Evolutionary conservation across 2,329 filamentous ascomycete species (phyloP).

Genomic region (Orbilia javanica): DNA sequence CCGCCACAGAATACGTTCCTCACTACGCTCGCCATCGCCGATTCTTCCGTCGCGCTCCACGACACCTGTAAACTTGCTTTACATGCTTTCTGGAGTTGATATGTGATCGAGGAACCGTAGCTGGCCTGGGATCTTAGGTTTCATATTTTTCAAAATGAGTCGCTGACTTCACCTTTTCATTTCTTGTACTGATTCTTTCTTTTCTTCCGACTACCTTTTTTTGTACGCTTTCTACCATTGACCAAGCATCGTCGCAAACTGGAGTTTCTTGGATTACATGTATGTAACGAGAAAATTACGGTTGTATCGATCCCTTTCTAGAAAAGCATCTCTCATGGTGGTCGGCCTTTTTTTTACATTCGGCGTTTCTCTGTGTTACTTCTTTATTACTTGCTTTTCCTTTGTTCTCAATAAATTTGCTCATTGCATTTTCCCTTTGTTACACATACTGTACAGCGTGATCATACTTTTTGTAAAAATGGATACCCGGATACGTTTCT

Average conservation of each 20-base stretch:
- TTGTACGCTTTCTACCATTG: slow-evolving; percentile 19
- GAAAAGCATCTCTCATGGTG: slow-evolving; percentile 16
- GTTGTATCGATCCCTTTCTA: slow-evolving; percentile 30
- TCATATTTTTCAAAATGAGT: slow-evolving; percentile 8
- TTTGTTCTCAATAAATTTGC: slow-evolving; percentile 12
- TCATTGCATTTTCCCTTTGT: slow-evolving; percentile 16
- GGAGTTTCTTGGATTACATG: slow-evolving; percentile 31
- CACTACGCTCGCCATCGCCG: slow-evolving; percentile 38
- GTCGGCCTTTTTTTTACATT: slow-evolving; percentile 1
- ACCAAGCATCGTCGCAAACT: slow-evolving; percentile 4
- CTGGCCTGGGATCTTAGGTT: slow-evolving; percentile 22
- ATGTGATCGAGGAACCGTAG: slow-evolving; percentile 34
- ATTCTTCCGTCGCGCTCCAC: slow-evolving; percentile 36
- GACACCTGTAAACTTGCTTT: slow-evolving; percentile 25
- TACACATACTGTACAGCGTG: slow-evolving; percentile 21
- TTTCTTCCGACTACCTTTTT: slow-evolving; percentile 20
- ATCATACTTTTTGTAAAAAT: slow-evolving; percentile 23
- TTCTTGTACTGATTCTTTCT: slow-evolving; percentile 48
- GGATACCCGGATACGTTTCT: slow-evolving; percentile 29
- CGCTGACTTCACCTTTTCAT: slow-evolving; percentile 9
- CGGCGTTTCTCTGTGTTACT: slow-evolving; percentile 25
- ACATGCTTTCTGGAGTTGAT: slow-evolving; percentile 7
- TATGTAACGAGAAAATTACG: slow-evolving; percentile 33
- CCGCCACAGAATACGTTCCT: slow-evolving; percentile 42
- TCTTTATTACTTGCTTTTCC: neutral